Evolutionary conservation across 1,139 yeast genomes (phyloP), one percentile per base, ranked within the genome.

Genomic region (Yamadazyma trypodendri): DNA sequence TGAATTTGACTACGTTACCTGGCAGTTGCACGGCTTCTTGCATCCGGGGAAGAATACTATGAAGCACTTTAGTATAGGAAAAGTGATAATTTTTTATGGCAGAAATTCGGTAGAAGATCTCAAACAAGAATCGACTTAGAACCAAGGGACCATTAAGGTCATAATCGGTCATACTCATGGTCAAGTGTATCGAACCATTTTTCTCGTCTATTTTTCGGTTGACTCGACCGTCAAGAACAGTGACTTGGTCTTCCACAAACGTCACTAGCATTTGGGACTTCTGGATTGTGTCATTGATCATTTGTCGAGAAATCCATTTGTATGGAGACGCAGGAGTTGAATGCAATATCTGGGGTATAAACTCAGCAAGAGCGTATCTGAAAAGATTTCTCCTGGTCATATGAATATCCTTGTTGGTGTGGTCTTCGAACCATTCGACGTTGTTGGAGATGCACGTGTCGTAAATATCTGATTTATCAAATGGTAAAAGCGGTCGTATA

Each of bases 381-480:
- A 69, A 55, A 22, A 56, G 58, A 48, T 85, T 85, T 24, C 95
- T 61, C 29, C 61, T 52, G 0, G 92, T 84, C 35, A 82, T 62
- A 3, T 49, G 43, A 1, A 68, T 54, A 45, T 84, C 84, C 4
- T 51, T 49, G 48, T 86, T 86, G 0, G 92, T 80, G 2, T 61
- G 52, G 52, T 86, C 95, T 48, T 84, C 89, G 40, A 79, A 77
- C 90, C 92, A 85, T 0, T 42, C 37, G 1, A 84, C 50, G 1
- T 49, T 41, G 23, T 68, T 54, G 0, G 39, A 37, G 5, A 37
- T 29, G 42, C 90, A 83, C 8, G 77, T 75, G 0, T 61, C 55
- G 8, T 66, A 58, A 6, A 84, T 65, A 2, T 70, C 67, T 0
- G 42, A 13, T 49, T 85, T 85, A 0, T 55, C 39, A 22, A 67